Evolutionary conservation across 306 rosid genomes (phyloP).

Genomic region (Hippophae gyantsensis): DNA sequence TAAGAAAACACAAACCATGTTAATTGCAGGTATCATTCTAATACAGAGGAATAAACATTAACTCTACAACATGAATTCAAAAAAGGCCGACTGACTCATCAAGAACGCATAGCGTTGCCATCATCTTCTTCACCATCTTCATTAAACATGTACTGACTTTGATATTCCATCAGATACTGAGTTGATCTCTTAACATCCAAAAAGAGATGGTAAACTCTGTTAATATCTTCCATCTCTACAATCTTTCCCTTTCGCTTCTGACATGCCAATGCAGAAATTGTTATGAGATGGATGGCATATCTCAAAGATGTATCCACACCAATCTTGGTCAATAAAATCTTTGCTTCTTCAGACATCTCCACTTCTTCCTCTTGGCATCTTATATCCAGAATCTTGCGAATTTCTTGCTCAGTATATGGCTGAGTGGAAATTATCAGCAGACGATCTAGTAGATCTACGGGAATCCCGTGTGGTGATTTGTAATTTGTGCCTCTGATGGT

Average conservation of each 20-base stretch:
- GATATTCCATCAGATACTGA: slow-evolving; percentile 93
- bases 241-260: slow-evolving; percentile 70
- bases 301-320: slow-evolving; percentile 89
- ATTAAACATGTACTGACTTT: slow-evolving; percentile 82
- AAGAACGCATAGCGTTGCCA: slow-evolving; percentile 45
- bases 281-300: slow-evolving; percentile 90
- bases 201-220: slow-evolving; percentile 84
- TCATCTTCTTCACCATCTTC: slow-evolving; percentile 77
- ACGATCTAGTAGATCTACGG: slow-evolving; percentile 87
- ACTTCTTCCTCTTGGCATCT: slow-evolving; percentile 93
- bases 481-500: slow-evolving; percentile 87
- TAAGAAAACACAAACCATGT: too few species aligned
- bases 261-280: slow-evolving; percentile 78
- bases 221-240: slow-evolving; percentile 87
- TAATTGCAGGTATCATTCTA: too few species aligned
- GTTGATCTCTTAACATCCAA: slow-evolving; percentile 96
- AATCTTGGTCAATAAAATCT: slow-evolving; percentile 70
- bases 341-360: slow-evolving; percentile 87
- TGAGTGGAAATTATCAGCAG: slow-evolving; percentile 83
- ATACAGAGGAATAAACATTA: too few species aligned
- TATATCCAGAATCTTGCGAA: slow-evolving; percentile 74
- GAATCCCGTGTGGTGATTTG: slow-evolving; percentile 95
- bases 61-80: too few species aligned
- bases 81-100: slow-evolving; percentile 3
- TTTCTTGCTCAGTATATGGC: slow-evolving; percentile 77